Percentiles rank a stretch among this genome's conserved stretches.
phyloP scores from a whole-genome alignment of 1,284 basidiomycete genomes.

The Moniliella sp. region DNA sequence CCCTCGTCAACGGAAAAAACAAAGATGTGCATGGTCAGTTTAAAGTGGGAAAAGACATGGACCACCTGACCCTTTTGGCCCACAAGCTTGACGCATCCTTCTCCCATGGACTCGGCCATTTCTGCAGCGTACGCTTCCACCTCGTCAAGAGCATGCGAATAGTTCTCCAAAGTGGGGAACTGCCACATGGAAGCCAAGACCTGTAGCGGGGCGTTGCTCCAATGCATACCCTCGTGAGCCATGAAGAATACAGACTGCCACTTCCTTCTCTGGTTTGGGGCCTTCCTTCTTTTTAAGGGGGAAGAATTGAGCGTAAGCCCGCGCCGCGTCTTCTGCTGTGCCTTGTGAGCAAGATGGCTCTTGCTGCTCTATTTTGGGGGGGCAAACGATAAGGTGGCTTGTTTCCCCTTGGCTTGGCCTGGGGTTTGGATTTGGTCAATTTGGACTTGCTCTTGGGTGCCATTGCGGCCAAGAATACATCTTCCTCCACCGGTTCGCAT shows the following conservation, averaged over 20 bases:
- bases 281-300: conserved; percentile 9
- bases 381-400: neutral
- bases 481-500: conserved; percentile 11
- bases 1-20: neutral
- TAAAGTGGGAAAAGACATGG: conserved; percentile 75
- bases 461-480: too few species aligned
- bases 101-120: neutral
- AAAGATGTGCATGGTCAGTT: conserved; percentile 54
- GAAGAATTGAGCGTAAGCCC: too few species aligned
- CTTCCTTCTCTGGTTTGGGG: conserved; percentile 42
- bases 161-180: conserved; percentile 17
- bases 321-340: too few species aligned
- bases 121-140: neutral
- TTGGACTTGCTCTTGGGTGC: conserved; percentile 1
- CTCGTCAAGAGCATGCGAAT: neutral
- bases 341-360: too few species aligned
- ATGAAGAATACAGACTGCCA: conserved; percentile 34
- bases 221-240: neutral
- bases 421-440: conserved; percentile 2
- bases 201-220: neutral
- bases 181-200: conserved; percentile 25
- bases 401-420: neutral
- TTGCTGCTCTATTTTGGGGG: neutral
- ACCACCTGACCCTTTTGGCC: conserved; percentile 37
- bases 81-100: too few species aligned